These are phyloP conservation scores for Rhododendron mucronatum DNA, from an alignment of 148 eudicot species.

Conservation along the genomic window DNA sequence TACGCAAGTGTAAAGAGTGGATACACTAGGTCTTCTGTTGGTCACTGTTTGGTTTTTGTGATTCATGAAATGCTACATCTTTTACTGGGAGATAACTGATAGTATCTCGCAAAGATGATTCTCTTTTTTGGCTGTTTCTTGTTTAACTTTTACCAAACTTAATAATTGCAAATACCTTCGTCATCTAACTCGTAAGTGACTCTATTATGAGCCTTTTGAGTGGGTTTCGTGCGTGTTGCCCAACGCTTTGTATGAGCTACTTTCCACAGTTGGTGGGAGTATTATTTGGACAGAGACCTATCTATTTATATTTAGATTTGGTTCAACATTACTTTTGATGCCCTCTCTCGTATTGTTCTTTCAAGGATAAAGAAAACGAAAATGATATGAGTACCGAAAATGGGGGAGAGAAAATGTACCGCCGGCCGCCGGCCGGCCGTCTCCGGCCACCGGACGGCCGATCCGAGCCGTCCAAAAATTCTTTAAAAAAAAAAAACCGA, in stretches of 20 bases:
- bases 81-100: background rate
- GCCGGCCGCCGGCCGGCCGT: too few species aligned
- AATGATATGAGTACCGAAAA: too few species aligned
- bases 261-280: background rate
- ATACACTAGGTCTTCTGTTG: background rate
- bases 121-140: background rate
- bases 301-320: background rate
- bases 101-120: background rate
- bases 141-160: background rate
- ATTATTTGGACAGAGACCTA: background rate
- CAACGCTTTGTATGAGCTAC: background rate
- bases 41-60: background rate
- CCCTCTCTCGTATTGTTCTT: background rate
- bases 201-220: background rate
- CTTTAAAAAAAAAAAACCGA: too few species aligned
- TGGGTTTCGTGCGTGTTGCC: background rate
- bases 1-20: too few species aligned
- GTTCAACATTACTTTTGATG: background rate
- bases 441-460: too few species aligned
- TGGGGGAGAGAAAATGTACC: too few species aligned
- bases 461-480: too few species aligned
- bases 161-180: background rate
- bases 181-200: background rate
- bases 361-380: too few species aligned
- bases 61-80: background rate